Evolutionary conservation across 2,329 filamentous ascomycete species (phyloP).

Genomic region (Fusarium tuaranense): DNA sequence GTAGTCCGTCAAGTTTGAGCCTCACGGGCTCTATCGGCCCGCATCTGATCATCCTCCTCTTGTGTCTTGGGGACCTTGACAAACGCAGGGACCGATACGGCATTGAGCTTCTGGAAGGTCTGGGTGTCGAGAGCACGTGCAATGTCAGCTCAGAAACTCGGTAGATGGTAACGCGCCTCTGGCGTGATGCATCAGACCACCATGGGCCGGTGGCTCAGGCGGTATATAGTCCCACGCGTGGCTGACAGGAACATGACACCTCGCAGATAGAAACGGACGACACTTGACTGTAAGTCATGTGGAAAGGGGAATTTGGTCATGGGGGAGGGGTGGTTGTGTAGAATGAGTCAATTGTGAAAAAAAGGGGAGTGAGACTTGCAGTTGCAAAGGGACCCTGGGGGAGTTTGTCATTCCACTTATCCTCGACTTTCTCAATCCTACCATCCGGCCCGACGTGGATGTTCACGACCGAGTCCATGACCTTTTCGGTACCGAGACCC

Average conservation of each 20-base stretch:
- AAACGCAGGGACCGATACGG: slow-evolving; percentile 22
- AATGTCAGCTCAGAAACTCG: slow-evolving; percentile 34
- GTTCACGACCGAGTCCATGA: slow-evolving; percentile 57
- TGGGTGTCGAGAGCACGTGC: slow-evolving; percentile 3
- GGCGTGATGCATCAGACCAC: slow-evolving; percentile 42
- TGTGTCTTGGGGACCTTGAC: slow-evolving; percentile 15
- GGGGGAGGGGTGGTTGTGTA: background rate
- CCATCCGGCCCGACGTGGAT: slow-evolving; percentile 49
- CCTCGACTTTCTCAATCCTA: slow-evolving; percentile 51
- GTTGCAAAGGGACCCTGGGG: slow-evolving; percentile 50
- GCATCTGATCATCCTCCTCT: slow-evolving; percentile 17
- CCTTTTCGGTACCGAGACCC: slow-evolving; percentile 58
- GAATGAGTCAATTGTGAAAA: background rate
- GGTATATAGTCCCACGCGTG: slow-evolving; percentile 28
- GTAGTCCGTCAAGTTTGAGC: background rate
- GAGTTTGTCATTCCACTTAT: slow-evolving; percentile 52
- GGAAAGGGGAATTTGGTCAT: background rate
- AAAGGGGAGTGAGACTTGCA: slow-evolving; percentile 40
- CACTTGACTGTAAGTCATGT: slow-evolving; percentile 6
- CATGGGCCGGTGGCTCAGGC: slow-evolving; percentile 40
- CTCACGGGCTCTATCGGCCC: slow-evolving; percentile 11
- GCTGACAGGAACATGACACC: slow-evolving; percentile 12
- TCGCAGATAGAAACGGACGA: slow-evolving; percentile 15
- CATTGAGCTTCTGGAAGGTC: slow-evolving; percentile 27
- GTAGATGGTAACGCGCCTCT: slow-evolving; percentile 20